Evolutionary conservation across 495 filamentous ascomycete genomes (phyloP).

Genomic region (Penicillium parvum): DNA sequence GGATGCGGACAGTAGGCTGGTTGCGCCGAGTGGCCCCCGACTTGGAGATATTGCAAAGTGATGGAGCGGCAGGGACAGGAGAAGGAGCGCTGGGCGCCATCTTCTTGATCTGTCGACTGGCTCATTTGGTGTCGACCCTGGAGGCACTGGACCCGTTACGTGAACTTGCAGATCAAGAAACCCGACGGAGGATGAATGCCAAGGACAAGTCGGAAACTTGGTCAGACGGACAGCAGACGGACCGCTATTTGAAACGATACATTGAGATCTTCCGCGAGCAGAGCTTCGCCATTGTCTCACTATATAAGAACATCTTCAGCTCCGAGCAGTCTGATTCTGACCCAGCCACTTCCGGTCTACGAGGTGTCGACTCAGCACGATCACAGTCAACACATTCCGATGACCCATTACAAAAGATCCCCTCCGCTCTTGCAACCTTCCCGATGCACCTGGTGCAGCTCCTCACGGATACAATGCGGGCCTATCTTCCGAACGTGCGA

Average conservation of each 20-base stretch:
- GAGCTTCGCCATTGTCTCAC: constrained; percentile 88
- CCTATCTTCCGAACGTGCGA: constrained; percentile 77
- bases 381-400: constrained; percentile 20
- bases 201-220: constrained; percentile 38
- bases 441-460: constrained; percentile 80
- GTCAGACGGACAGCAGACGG: constrained; percentile 85
- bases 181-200: constrained; percentile 34
- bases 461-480: constrained; percentile 69
- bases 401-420: constrained; percentile 65
- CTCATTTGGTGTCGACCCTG: constrained; percentile 73
- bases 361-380: constrained; percentile 28
- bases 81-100: constrained; percentile 72
- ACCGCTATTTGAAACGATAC: constrained; percentile 90
- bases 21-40: constrained; percentile 83
- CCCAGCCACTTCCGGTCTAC: constrained; percentile 27
- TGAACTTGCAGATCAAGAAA: constrained; percentile 88
- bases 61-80: constrained; percentile 39
- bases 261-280: constrained; percentile 98
- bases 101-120: constrained; percentile 82
- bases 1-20: constrained; percentile 90
- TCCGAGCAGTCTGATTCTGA: constrained; percentile 41
- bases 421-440: constrained; percentile 77
- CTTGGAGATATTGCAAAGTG: constrained; percentile 49
- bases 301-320: constrained; percentile 88
- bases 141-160: constrained; percentile 81